Evolutionary conservation across 1,284 basidiomycete species (phyloP).

Genomic region (Kwoniella shivajii): DNA sequence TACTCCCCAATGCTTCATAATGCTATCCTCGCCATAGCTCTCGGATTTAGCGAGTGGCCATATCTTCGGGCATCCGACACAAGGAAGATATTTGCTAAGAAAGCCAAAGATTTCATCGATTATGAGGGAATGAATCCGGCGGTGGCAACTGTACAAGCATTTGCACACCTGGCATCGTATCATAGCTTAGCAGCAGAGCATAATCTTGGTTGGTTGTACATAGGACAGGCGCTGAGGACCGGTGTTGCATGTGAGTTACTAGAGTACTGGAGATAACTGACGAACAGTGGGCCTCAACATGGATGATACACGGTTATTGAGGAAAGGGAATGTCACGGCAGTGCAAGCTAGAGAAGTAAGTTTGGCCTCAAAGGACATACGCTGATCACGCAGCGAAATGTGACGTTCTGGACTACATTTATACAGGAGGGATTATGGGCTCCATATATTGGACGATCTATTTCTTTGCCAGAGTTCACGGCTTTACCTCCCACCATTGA

Average conservation of each 20-base stretch:
- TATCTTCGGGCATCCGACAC: slow-evolving; percentile 57
- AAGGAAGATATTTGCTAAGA: slow-evolving; percentile 59
- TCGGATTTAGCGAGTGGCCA: slow-evolving; percentile 64
- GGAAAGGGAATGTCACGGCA: slow-evolving; percentile 19
- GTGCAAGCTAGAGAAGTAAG: slow-evolving; percentile 25
- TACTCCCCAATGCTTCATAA: slow-evolving; percentile 74
- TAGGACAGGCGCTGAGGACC: slow-evolving; percentile 31
- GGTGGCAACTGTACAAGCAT: slow-evolving; percentile 62
- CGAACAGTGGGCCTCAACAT: slow-evolving; percentile 26
- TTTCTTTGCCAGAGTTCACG: slow-evolving; percentile 28
- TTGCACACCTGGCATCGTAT: slow-evolving; percentile 63
- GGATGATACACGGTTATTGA: slow-evolving; percentile 18
- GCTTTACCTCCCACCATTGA: slow-evolving; percentile 21
- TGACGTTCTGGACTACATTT: slow-evolving; percentile 29
- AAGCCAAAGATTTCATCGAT: slow-evolving; percentile 63
- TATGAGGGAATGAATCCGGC: slow-evolving; percentile 63
- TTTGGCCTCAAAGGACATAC: no score
- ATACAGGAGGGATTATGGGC: slow-evolving; percentile 30
- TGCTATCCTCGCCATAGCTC: slow-evolving; percentile 63
- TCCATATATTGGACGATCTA: slow-evolving; percentile 25
- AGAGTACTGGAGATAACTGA: background rate
- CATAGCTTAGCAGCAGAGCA: slow-evolving; percentile 57
- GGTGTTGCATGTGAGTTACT: slow-evolving; percentile 31
- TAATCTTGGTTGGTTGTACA: slow-evolving; percentile 35
- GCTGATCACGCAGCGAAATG: no score